phyloP scores from a whole-genome alignment of 352 stramenopile genomes.

The Phytophthora crassamura region DNA sequence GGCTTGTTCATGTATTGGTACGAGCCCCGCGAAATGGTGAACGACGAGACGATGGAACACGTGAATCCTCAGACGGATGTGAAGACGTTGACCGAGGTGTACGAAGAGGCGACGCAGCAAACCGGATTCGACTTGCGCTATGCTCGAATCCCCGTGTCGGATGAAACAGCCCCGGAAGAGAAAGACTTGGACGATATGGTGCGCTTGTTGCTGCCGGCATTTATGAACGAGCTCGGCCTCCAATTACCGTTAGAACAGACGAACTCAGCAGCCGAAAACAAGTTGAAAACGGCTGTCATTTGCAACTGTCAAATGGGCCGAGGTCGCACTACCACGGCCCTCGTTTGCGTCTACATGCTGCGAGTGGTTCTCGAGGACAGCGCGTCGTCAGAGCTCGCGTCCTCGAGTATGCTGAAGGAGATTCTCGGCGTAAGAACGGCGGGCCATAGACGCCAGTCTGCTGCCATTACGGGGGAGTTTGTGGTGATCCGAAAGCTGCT shows the following conservation, averaged over 20 bases:
- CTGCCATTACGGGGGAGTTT: constrained; percentile 64
- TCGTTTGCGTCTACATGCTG: constrained; percentile 91
- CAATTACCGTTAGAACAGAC: constrained; percentile 18
- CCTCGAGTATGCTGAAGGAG: constrained; percentile 34
- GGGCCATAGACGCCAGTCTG: constrained; percentile 56
- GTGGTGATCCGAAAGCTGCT: constrained; percentile 80
- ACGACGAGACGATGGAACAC: constrained; percentile 86
- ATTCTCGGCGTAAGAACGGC: constrained; percentile 24
- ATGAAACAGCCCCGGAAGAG: constrained; percentile 91
- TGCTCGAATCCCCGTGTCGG: constrained; percentile 87
- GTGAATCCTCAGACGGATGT: constrained; percentile 76
- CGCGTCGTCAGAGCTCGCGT: constrained; percentile 13
- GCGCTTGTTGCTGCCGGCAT: constrained; percentile 69
- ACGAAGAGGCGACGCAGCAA: constrained; percentile 56
- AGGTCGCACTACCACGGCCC: constrained; percentile 86
- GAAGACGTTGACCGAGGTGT: constrained; percentile 80
- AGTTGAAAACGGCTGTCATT: constrained; percentile 72
- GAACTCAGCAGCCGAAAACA: constrained; percentile 16
- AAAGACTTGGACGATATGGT: constrained; percentile 92
- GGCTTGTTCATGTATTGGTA: constrained; percentile 89
- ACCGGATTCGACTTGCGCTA: constrained; percentile 76
- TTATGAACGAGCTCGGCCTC: constrained; percentile 64
- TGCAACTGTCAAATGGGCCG: constrained; percentile 94
- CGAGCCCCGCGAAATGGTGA: constrained; percentile 76
- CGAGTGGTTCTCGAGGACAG: constrained; percentile 69